Evolutionary conservation across 768 basidiomycete genomes (phyloP).

Genomic region (Tricholoma bakamatsutake): DNA sequence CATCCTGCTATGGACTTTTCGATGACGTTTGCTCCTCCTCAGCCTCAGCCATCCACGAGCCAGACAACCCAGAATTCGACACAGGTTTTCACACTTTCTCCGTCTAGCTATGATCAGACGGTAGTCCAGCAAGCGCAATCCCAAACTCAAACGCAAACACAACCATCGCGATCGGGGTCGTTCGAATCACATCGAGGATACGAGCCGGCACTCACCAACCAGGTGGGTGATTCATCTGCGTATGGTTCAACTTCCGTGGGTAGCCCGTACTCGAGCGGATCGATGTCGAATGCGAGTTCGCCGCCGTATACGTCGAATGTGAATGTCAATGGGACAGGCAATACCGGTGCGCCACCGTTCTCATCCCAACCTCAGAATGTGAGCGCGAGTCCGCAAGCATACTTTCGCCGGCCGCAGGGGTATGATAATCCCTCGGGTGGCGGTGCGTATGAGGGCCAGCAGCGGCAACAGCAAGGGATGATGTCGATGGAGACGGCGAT

Average conservation of each 20-base stretch:
- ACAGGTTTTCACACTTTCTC: background rate
- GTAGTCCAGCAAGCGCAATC: background rate
- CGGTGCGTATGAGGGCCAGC: slow-evolving; percentile 10
- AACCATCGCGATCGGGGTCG: slow-evolving; percentile 14
- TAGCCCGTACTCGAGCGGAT: slow-evolving; percentile 23
- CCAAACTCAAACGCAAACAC: background rate
- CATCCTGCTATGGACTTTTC: slow-evolving; percentile 14
- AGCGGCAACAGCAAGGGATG: slow-evolving; percentile 9
- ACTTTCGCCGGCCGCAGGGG: slow-evolving; percentile 14
- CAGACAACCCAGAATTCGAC: slow-evolving; percentile 9
- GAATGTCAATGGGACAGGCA: slow-evolving; percentile 11
- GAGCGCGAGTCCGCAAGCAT: slow-evolving; percentile 9
- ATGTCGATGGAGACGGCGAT: slow-evolving; percentile 18
- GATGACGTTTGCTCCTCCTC: slow-evolving; percentile 9
- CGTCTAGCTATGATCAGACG: background rate
- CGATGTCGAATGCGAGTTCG: slow-evolving; percentile 22
- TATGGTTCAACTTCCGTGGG: slow-evolving; percentile 5
- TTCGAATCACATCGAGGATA: slow-evolving; percentile 15
- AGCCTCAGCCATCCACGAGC: slow-evolving; percentile 1
- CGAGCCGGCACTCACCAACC: slow-evolving; percentile 7
- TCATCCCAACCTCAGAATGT: slow-evolving; percentile 10
- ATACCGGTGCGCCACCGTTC: slow-evolving; percentile 15
- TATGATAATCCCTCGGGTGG: slow-evolving; percentile 11
- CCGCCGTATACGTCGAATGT: slow-evolving; percentile 23
- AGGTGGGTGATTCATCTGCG: background rate